Base-by-base conservation (phyloP, 176 grass and related monocot species). In the Musa beccarii region DNA sequence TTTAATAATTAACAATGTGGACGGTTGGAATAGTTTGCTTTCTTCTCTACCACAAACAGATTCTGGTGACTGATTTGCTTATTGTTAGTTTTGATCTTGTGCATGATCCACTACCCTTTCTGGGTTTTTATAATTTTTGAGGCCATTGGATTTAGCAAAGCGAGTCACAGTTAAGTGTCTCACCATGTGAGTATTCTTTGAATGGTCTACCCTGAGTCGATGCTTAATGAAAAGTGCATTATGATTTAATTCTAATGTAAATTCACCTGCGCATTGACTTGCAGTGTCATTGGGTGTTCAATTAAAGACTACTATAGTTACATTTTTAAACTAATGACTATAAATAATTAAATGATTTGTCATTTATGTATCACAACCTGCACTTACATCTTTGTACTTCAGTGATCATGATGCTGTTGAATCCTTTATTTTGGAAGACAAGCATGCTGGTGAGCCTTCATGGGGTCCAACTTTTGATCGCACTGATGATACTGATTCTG, bases 401-500 rank as follows among this genome's bases (percentile, higher is more conserved):
- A 99, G 96, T 84, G 87, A 83, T 74, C 79, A 23, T 59, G 96
- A 85, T 71, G 82, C 73, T 80, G 75, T 77, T 19, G 86, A 94
- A 84, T 96, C 89, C 53, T 84, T 83, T 86, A 55, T 82, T 78
- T 72, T 54, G 80, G 87, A 76, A 67, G 87, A 92, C 62, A 92
- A 92, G 76, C 66, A 75, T 73, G 53, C 74, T 52, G 82, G 50
- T 57, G 82, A 85, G 57, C 81, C 78, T 84, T 92, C 82, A 71
- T 87, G 86, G 83, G 86, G 83, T 23, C 90, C 91, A 80, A 85
- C 91, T 8, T 99, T 99, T 78, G 96, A 99, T 87, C 85, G 79
- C 78, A 80, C 81, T 66, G 89, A 84, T 79, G 96, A 94, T 79
- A 85, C 88, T 54, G 91, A 99, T 49, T 89, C 96, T 9, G 75